phyloP scores from a whole-genome alignment of 345 rosid species.

The Raphanus raphanistrum region DNA sequence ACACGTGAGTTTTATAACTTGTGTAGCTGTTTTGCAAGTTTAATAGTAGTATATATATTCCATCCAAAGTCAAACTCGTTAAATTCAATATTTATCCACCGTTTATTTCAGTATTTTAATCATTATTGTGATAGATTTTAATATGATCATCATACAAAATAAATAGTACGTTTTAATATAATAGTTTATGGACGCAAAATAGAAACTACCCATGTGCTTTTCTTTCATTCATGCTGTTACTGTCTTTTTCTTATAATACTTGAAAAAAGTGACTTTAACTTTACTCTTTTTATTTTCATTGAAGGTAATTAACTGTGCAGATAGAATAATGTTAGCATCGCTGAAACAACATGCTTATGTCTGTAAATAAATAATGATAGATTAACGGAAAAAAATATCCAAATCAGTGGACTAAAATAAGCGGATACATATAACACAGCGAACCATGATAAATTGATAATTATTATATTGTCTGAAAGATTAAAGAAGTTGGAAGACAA shows the following conservation, averaged over 20 bases:
- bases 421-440: slow-evolving; percentile 9
- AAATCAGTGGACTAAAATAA: neutral
- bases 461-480: neutral
- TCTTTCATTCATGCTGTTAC: slow-evolving; percentile 13
- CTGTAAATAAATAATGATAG: neutral
- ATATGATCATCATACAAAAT: no score
- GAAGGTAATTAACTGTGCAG: neutral
- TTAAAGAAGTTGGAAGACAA: slow-evolving; percentile 21
- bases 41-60: neutral
- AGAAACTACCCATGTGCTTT: slow-evolving; percentile 35
- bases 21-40: slow-evolving; percentile 7
- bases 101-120: neutral
- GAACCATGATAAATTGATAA: neutral
- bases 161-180: no score
- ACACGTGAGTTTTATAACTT: slow-evolving; percentile 12
- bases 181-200: neutral
- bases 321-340: neutral
- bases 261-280: neutral
- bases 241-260: slow-evolving; percentile 3
- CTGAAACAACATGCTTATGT: neutral
- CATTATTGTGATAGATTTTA: no score
- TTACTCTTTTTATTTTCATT: neutral
- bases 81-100: slow-evolving; percentile 26
- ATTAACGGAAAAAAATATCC: neutral
- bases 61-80: slow-evolving; percentile 23